Evolutionary conservation across 2,329 filamentous ascomycete species (phyloP).

Genomic region (Mycocentrospora acerina): DNA sequence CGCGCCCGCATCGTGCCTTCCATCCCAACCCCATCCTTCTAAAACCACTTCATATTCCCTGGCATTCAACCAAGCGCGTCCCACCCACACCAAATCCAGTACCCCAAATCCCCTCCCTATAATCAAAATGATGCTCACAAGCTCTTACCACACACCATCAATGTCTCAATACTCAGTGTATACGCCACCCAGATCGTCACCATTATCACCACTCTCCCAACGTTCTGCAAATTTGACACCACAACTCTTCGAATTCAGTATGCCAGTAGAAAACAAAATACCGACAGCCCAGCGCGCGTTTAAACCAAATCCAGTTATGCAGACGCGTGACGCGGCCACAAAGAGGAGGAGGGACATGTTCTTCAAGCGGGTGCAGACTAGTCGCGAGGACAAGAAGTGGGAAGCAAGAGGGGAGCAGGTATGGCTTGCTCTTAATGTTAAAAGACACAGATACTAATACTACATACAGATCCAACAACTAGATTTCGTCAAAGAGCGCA

Average conservation of each 20-base stretch:
- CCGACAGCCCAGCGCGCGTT: conserved; percentile 40
- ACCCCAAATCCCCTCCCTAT: too few relatives aligned
- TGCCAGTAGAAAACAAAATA: conserved; percentile 23
- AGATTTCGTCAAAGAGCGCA: conserved; percentile 48
- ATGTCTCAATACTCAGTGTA: conserved; percentile 29
- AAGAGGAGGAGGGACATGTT: conserved; percentile 69
- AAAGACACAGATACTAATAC: conserved; percentile 6
- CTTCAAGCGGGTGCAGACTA: conserved; percentile 57
- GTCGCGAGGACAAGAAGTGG: conserved; percentile 50
- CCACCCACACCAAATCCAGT: too few relatives aligned
- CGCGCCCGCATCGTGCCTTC: too few relatives aligned
- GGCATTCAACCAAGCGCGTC: too few relatives aligned
- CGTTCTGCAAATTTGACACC: conserved; percentile 42
- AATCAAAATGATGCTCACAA: conserved; percentile 32
- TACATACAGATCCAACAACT: conserved; percentile 48
- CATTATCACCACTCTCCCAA: conserved; percentile 51
- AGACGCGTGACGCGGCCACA: conserved; percentile 61
- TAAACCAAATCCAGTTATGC: conserved; percentile 65
- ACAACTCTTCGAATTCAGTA: conserved; percentile 30
- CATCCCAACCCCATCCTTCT: not conserved
- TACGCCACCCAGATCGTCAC: conserved; percentile 43
- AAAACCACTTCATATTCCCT: not conserved
- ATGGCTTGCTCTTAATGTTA: conserved; percentile 3
- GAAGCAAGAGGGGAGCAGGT: conserved; percentile 51
- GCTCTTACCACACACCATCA: conserved; percentile 21